Percentiles rank a stretch among this genome's conserved stretches.
These are phyloP conservation scores for Cerrena zonata DNA, from an alignment of 1,284 basidiomycete species.

Conservation along the genomic window DNA sequence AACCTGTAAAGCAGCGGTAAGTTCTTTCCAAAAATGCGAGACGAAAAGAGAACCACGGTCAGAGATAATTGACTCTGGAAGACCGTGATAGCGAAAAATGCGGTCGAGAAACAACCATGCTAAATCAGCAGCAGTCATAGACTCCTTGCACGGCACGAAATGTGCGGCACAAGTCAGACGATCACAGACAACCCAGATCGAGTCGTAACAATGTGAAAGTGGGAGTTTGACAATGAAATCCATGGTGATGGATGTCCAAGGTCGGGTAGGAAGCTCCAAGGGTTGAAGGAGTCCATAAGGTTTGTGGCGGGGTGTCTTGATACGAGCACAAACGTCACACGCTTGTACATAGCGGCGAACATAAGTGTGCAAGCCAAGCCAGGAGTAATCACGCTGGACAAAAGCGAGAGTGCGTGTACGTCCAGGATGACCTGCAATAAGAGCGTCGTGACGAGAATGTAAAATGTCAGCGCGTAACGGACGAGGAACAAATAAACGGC, in stretches of 20 bases:
- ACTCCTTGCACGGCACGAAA: conserved; percentile 19
- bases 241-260: conserved; percentile 14
- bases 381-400: conserved; percentile 9
- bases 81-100: conserved; percentile 26
- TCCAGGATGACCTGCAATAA: conserved; percentile 9
- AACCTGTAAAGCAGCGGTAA: conserved; percentile 15
- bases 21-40: conserved; percentile 22
- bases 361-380: conserved; percentile 10
- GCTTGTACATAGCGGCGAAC: conserved; percentile 9
- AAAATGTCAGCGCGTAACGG: conserved; percentile 5
- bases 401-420: conserved; percentile 13
- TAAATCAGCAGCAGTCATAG: conserved; percentile 28
- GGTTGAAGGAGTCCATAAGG: conserved; percentile 10
- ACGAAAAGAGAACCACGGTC: conserved; percentile 25
- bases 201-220: neutral
- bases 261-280: conserved; percentile 7
- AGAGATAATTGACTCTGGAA: conserved; percentile 25
- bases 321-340: conserved; percentile 7
- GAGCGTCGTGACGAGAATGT: conserved; percentile 4
- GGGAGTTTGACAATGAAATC: conserved; percentile 12
- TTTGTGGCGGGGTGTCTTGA: conserved; percentile 8
- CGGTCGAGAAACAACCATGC: conserved; percentile 25
- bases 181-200: conserved; percentile 12
- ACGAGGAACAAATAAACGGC: conserved; percentile 10
- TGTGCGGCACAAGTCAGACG: conserved; percentile 9